Base-by-base conservation (phyloP, 495 filamentous ascomycete genomes). In the Xylaria telfairii region DNA sequence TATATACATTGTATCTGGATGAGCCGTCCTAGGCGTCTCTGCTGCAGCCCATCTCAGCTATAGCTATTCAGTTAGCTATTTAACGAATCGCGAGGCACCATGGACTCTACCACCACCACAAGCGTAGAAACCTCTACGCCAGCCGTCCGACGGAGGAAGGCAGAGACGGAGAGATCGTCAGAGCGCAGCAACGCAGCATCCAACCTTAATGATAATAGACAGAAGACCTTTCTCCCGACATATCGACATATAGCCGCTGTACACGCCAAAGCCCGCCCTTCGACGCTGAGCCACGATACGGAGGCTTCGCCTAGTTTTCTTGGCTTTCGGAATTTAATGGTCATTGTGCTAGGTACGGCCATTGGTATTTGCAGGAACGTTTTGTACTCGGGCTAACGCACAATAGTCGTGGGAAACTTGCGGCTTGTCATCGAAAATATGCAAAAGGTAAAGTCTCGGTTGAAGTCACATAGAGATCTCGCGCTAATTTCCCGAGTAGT, bases 391-490 rank as follows among this genome's bases (percentile, higher is more conserved):
- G 5, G 56, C 71, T 73, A 10, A 74, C 51, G n/a, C 42, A 64
- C 59, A 53, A 39, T 44, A 93, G 93, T 98, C 74, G 95, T 94
- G 54, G 94, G 94, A 76, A 99, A 99, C 74, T 83, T 99, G 10
- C 88, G 96, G 72, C 85, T 99, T 71, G 90, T 99, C 70, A 93
- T 99, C 74, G 96, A 98, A 83, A 99, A 99, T 75, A 97, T 93
- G 75, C 92, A 94, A 85, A 99, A 99, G 86, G 94, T 93, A 74
- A 74, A 82, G 54, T 12, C 32, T 37, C 59, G 30, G 54, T 41
- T 42, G 24, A 62, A 42, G 41, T 34, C 6, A 49, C 32, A 62
- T 42, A 15, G 32, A 56, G 60, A 57, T 19, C 0, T 12, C 19
- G 8, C 53, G 65, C 75, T 79, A 68, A 77, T 76, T 73, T 42